Conservation (phyloP, 2,329 filamentous ascomycete genomes). For the Stachybotrys elegans region DNA sequence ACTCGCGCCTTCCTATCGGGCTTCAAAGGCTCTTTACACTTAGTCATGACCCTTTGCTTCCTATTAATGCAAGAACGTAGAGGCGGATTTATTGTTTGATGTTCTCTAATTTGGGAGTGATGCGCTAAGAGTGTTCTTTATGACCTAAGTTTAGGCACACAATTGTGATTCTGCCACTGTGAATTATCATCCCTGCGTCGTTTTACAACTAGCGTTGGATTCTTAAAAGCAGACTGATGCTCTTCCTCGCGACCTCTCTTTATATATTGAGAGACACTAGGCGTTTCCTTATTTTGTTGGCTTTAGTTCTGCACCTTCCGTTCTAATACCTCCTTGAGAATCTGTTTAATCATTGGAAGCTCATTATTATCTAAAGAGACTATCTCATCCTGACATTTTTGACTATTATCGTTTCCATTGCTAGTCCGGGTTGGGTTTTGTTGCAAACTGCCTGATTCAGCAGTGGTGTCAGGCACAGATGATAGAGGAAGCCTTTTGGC, state of each 20-base stretch:
- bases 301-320: neutral
- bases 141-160: neutral
- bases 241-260: neutral
- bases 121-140: neutral
- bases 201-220: neutral
- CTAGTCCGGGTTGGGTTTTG: neutral
- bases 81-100: neutral
- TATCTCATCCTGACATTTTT: neutral
- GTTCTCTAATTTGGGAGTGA: neutral
- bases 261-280: neutral
- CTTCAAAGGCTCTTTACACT: neutral
- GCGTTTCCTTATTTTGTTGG: neutral
- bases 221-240: neutral
- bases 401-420: conserved; percentile 1
- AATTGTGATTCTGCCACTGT: neutral
- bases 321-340: neutral
- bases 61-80: neutral
- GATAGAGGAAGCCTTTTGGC: neutral
- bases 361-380: neutral
- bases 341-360: neutral
- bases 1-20: neutral
- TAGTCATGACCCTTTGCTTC: neutral
- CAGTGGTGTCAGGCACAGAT: neutral
- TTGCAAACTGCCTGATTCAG: neutral
- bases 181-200: neutral